Evolutionary conservation across 495 filamentous ascomycete species (phyloP), one percentile per base, ranked within the genome.

Genomic region (Xylaria scruposa): DNA sequence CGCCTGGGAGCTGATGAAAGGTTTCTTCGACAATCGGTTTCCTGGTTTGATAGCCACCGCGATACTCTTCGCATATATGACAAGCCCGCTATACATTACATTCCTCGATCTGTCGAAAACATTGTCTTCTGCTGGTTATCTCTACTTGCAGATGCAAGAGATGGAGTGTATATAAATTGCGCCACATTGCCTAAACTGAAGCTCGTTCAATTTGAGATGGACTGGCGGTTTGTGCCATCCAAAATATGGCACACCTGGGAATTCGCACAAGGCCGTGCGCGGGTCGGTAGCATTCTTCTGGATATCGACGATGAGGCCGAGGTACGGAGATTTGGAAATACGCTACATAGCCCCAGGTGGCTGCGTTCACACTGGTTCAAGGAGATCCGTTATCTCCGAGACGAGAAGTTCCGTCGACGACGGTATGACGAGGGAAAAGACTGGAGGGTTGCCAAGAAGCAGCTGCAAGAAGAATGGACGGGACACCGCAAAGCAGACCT

Each of bases 11-110:
- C 29, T 33, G 9, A 15, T 36, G 2, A 19, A n/a, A 38, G 8
- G 36, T 38, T 8, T 38, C 4, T 7, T 38, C n/a, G n/a, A 19
- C 9, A 6, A 7, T 17, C 36, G 24, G 15, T 42, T 21, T 24
- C 59, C 38, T 63, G 36, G 36, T 42, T 63, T n/a, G 60, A 63
- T 44, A 63, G 36, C n/a, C 36, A 31, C 21, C 60, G 38, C 31
- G 60, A 63, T 31, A 44, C 36, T 29, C 6, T 63, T 44, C 38
- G 60, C n/a, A 44, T 63, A 42, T 5, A 38, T 29, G n/a, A 5
- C 2, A 21, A 4, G 0, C 15, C 9, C 15, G 21, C 3, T 38
- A 26, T 62, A 31, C 9, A 42, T 3, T n/a, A 29, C 13, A 6
- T 44, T 44, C 38, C 60, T n/a, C 36, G 1, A 42, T 5, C 3